These are phyloP conservation scores for Ceratonia siliqua DNA, from an alignment of 306 rosid genomes.

Conservation along the genomic window DNA sequence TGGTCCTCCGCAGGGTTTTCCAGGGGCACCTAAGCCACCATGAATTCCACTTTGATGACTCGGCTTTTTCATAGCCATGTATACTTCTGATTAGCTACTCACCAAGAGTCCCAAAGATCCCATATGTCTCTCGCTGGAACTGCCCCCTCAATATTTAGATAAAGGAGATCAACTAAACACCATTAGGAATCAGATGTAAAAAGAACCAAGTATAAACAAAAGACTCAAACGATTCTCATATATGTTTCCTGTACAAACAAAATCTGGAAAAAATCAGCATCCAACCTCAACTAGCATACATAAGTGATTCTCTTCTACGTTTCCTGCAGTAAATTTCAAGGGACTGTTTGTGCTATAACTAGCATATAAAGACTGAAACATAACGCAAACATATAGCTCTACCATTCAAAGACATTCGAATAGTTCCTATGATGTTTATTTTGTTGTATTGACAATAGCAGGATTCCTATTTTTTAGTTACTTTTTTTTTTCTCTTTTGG, in stretches of 20 bases:
- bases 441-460: conserved; percentile 28
- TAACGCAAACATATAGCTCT: conserved; percentile 16
- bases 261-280: conserved; percentile 4
- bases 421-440: conserved; percentile 23
- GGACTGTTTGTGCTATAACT: background rate
- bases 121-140: background rate
- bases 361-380: conserved; percentile 6
- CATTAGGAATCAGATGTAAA: background rate
- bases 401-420: background rate
- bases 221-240: background rate
- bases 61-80: background rate
- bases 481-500: background rate
- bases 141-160: background rate
- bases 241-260: conserved; percentile 28
- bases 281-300: conserved; percentile 16
- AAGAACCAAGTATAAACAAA: background rate
- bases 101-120: background rate
- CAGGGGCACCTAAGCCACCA: background rate
- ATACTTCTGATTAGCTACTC: background rate
- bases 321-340: background rate
- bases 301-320: too few species aligned
- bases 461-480: background rate
- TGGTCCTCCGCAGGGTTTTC: background rate
- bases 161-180: background rate
- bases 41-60: background rate